Evolutionary conservation across 2,329 filamentous ascomycete species (phyloP).

Genomic region (Ophiocordyceps camponoti-leonardi): DNA sequence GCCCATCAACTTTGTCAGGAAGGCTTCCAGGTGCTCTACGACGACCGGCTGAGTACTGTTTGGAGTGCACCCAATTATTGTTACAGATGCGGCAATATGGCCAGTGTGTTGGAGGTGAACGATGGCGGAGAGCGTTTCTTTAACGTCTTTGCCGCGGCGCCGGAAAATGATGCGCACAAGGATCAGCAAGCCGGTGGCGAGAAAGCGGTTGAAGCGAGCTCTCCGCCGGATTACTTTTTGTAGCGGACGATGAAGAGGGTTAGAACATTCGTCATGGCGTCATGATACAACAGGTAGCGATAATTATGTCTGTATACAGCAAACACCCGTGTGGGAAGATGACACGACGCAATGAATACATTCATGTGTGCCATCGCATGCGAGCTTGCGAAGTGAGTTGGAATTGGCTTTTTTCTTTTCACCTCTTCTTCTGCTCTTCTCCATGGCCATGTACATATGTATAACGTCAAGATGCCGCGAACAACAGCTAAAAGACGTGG

Average conservation of each 20-base stretch:
- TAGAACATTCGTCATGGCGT: background rate
- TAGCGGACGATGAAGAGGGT: constrained; percentile 12
- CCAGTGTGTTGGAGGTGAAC: constrained; percentile 89
- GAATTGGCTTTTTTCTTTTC: background rate
- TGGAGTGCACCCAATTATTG: constrained; percentile 97
- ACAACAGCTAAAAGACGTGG: background rate
- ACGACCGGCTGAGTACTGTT: constrained; percentile 85
- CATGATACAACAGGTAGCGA: background rate
- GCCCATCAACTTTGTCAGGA: constrained; percentile 98
- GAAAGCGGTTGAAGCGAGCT: constrained; percentile 44
- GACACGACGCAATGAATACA: background rate
- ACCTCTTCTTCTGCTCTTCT: background rate
- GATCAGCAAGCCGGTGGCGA: constrained; percentile 65
- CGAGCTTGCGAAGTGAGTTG: background rate
- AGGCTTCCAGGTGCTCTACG: constrained; percentile 91
- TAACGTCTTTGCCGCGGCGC: constrained; percentile 94
- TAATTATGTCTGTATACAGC: background rate
- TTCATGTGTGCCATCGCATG: background rate
- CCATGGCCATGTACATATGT: background rate
- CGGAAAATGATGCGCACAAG: constrained; percentile 84
- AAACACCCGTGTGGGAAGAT: background rate
- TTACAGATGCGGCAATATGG: constrained; percentile 92
- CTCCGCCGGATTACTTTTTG: constrained; percentile 57
- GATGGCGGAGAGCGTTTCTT: constrained; percentile 87
- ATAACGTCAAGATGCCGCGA: background rate